Base-by-base conservation (phyloP, 441 rosid genomes). In the Omphalea diandra region DNA sequence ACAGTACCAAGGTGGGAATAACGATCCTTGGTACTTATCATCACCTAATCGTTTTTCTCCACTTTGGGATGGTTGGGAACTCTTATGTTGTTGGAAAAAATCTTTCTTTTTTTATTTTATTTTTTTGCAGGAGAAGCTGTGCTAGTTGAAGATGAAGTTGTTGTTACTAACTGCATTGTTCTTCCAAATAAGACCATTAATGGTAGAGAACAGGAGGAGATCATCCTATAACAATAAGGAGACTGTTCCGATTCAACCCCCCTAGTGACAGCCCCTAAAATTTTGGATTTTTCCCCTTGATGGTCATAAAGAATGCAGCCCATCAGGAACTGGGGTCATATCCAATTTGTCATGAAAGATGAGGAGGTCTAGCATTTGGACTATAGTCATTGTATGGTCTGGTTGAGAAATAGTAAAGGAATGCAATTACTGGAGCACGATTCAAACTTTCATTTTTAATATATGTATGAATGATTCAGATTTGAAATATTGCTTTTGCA, bases 61-160 rank as follows among this genome's bases (percentile, higher is more conserved):
- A 41, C 26, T 20, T 4, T n/a, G 50, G n/a, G n/a, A n/a, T n/a
- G n/a, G n/a, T n/a, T n/a, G n/a, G 22, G 38, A 43, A 27, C 59
- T 41, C 43, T 5, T 46, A 11, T 10, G 15, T 8, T 31, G 9
- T 59, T 12, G 44, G 4, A 65, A 59, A 43, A 40, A 52, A 41
- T 33, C 44, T 57, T 35, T 22, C 2, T 36, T n/a, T 7, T 22
- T 40, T 46, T 33, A 5, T 18, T 44, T 38, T 26, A 15, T 63
- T n/a, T n/a, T n/a, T n/a, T n/a, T 79, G 78, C 74, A 82, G 96
- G 96, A 53, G 92, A 89, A 79, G 89, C 83, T 67, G 94, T 87
- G 18, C 81, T 73, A 3, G 94, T 89, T 9, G 97, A 91, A 78
- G 94, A 91, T 77, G 93, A 85, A 81, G 87, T 83, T 7, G 85